Percentiles rank a stretch among this genome's conserved stretches.
phyloP scores from a whole-genome alignment of 2,329 filamentous ascomycete species.

The Zasmidium angulare region DNA sequence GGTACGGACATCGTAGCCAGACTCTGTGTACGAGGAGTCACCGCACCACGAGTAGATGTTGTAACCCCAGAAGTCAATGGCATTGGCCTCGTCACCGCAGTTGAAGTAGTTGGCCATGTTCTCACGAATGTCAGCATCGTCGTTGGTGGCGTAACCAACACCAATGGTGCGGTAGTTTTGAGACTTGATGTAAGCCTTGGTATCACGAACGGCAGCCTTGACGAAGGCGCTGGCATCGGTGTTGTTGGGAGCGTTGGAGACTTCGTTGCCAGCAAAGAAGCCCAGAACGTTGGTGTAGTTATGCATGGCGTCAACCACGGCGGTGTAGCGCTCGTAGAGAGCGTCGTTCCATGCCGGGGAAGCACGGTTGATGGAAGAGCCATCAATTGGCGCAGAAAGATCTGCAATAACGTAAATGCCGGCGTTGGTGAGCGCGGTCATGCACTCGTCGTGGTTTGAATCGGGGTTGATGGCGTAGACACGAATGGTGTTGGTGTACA shows the following conservation, averaged over 20 bases:
- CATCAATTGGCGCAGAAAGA: conserved; percentile 68
- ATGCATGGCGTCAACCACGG: conserved; percentile 76
- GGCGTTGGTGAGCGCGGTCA: conserved; percentile 75
- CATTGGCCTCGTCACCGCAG: conserved; percentile 66
- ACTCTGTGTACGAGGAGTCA: conserved; percentile 70
- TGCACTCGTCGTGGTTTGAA: conserved; percentile 76
- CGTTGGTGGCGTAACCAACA: conserved; percentile 95
- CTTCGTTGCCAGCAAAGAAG: conserved; percentile 99
- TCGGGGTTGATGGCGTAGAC: conserved; percentile 89
- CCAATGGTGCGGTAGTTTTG: conserved; percentile 76
- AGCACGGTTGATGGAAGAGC: conserved; percentile 80
- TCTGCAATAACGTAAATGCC: conserved; percentile 97
- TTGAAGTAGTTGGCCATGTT: conserved; percentile 92
- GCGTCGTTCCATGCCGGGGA: conserved; percentile 74
- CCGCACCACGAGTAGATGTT: conserved; percentile 99
- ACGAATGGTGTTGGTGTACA: conserved; percentile 89
- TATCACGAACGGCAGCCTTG: conserved; percentile 95
- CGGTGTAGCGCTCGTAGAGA: conserved; percentile 77
- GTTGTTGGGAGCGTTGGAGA: conserved; percentile 85
- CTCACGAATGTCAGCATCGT: conserved; percentile 78
- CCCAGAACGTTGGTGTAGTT: conserved; percentile 90
- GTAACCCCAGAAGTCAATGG: conserved; percentile 99
- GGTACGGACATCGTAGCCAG: conserved; percentile 80
- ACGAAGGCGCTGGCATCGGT: conserved; percentile 89
- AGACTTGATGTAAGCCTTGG: conserved; percentile 86